Evolutionary conservation across 2,329 filamentous ascomycete genomes (phyloP).

Genomic region (Pyrenochaeta sp.): DNA sequence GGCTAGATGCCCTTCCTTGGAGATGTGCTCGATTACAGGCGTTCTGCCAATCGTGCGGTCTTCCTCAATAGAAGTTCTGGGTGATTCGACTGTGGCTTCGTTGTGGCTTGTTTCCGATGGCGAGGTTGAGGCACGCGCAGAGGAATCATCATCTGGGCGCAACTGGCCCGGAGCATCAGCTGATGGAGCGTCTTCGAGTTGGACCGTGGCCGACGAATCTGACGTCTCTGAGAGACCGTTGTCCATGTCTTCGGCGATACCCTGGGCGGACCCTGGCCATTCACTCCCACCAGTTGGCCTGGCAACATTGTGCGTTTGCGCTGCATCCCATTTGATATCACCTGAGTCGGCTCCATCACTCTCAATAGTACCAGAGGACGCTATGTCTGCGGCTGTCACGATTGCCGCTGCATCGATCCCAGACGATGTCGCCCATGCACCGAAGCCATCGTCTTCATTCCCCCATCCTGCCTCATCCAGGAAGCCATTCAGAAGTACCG

Average conservation of each 20-base stretch:
- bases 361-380: background rate
- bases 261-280: slow-evolving; percentile 19
- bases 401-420: slow-evolving; percentile 4
- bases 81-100: slow-evolving; percentile 41
- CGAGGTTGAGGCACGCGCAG: slow-evolving; percentile 46
- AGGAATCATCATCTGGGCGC: slow-evolving; percentile 40
- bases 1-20: background rate
- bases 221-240: slow-evolving; percentile 38
- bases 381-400: slow-evolving; percentile 2
- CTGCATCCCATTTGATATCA: slow-evolving; percentile 9
- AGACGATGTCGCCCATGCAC: slow-evolving; percentile 37
- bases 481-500: slow-evolving; percentile 39
- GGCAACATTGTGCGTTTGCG: background rate
- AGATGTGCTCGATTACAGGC: background rate
- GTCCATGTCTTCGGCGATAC: slow-evolving; percentile 14
- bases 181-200: slow-evolving; percentile 22
- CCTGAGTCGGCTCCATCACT: background rate
- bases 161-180: slow-evolving; percentile 8
- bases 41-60: slow-evolving; percentile 15
- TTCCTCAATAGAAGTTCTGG: slow-evolving; percentile 50
- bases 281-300: slow-evolving; percentile 9
- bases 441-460: slow-evolving; percentile 38
- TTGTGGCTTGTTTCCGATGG: slow-evolving; percentile 47
- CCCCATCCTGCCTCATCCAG: slow-evolving; percentile 50
- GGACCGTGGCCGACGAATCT: slow-evolving; percentile 43